Conservation (phyloP, 139 green algal species). For the Chlorella sp. region DNA sequence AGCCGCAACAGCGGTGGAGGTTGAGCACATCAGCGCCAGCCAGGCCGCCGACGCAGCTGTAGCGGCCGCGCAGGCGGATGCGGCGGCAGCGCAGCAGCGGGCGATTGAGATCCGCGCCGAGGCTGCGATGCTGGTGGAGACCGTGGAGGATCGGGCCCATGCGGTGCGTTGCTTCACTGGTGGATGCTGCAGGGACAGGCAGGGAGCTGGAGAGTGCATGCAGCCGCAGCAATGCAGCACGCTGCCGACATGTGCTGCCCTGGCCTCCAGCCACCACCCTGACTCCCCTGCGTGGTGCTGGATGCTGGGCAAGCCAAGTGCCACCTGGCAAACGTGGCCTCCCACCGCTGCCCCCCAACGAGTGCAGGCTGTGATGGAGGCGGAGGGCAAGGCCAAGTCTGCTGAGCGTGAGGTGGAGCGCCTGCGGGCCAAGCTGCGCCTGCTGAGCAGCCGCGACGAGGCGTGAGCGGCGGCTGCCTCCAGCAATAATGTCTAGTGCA, state of each 20-base stretch:
- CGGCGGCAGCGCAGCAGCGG: slow-evolving; percentile 23
- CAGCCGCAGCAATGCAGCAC: too few species aligned
- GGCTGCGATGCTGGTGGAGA: slow-evolving; percentile 49
- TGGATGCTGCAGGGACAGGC: background rate
- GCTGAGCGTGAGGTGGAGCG: slow-evolving; percentile 11
- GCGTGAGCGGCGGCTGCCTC: background rate
- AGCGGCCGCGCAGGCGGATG: background rate
- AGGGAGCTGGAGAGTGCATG: too few species aligned
- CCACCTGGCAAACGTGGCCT: too few species aligned
- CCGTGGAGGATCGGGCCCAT: slow-evolving; percentile 46
- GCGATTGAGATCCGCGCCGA: slow-evolving; percentile 49
- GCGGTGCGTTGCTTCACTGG: background rate
- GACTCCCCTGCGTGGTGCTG: too few species aligned
- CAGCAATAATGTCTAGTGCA: too few species aligned
- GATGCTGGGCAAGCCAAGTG: too few species aligned
- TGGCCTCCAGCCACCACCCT: too few species aligned
- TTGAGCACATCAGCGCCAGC: too few species aligned
- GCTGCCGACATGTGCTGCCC: too few species aligned
- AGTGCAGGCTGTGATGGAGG: slow-evolving; percentile 16
- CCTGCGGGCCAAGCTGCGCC: slow-evolving; percentile 19
- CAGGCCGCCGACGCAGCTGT: slow-evolving; percentile 4
- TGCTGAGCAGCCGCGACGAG: background rate
- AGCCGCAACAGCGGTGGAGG: too few species aligned
- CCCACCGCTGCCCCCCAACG: background rate
- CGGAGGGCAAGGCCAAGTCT: slow-evolving; percentile 22